Evolutionary conservation across 2,329 filamentous ascomycete species (phyloP), one percentile per base, ranked within the genome.

Genomic region (Talaromyces sp.): DNA sequence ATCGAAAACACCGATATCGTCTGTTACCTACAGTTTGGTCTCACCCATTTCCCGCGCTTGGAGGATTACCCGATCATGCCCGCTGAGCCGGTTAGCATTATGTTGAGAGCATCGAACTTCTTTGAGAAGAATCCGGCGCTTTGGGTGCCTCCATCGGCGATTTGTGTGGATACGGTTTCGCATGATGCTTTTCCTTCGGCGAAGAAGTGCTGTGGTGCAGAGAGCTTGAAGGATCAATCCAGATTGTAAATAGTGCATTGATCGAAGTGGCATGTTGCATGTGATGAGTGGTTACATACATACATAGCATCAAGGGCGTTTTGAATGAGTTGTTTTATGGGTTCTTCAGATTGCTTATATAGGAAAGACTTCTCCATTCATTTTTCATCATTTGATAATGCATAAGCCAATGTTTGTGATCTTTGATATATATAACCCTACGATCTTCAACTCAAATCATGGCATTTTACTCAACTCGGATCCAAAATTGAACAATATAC

Each of bases 1-100:
- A 83, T 86, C 60, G 80, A 82, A 64, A 84, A 87, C 66, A 80
- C 82, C 3, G 84, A 88, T 70, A 78, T 87, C 17, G 85, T 87
- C 2, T 77, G 85, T 60, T 88, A 81, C 66, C 74, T 86, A 19
- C 85, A 87, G 70, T 85, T 86, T 36, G 84, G 84, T 22, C 81
- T 87, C 66, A 87, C 85, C 31, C 85, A 87, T 67, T 79, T 86
- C 64, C 74, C 74, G 1, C 72, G 73, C 5, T 70, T 71, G 17
- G 85, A 87, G 73, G 84, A 87, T 70, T 86, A 86, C 74, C 84
- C 84, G 0, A 81, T 87, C 56, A 87, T 87, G 85, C 85, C 85
- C 0, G 82, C 80, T 53, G 85, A 88, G 76, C 82, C 84, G 15
- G 77, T 86, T 64, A 85, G 83, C 71, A 80, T 87, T n/a, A 78